Base-by-base conservation (phyloP, 2,329 filamentous ascomycete genomes). In the Eutypa lata region DNA sequence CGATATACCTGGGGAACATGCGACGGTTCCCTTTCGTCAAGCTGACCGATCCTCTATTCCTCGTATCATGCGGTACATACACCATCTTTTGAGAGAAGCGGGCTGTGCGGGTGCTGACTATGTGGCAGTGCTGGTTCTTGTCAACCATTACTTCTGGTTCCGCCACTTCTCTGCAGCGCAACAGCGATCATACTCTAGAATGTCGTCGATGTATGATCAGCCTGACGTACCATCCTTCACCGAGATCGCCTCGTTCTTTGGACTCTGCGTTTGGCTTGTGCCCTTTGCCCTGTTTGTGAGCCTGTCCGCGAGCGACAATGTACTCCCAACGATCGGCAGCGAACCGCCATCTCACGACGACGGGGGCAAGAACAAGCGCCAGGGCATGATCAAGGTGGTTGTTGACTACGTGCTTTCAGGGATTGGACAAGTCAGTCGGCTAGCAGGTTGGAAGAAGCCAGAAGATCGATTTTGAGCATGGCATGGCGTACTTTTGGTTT, bases 111-210 rank as follows among this genome's bases (percentile, higher is more conserved):
- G n/a, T 55, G 52, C 62, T 68, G 52, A 69, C 51, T 16, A 8
- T n/a, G 21, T n/a, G 19, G 18, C 53, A 91, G 86, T 84, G 2
- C 81, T 97, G 33, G 94, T 99, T 11, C 78, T 96, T 2, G 64
- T 88, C 35, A 96, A 99, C 71, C 94, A 99, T 71, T 97, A 91
- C 73, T 78, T 96, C 48, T 99, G 94, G 93, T 97, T 99, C 78
- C 84, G 83, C 52, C 87, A 97, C 73, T 99, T 99, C 72, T 93
- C 89, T 54, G 73, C 78, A 51, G 77, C 80, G 51, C 81, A 87
- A 57, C 71, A 80, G 47, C 73, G 71, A 50, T 76, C 84, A 3
- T 84, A 86, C 71, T 73, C 79, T 52, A 77, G 81, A 63, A 70
- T 76, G 70, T 76, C 79, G 3, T 81, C 83, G 50, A 79, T 82